Evolutionary conservation across 129 eudicot species (phyloP), one percentile per base, ranked within the genome.

Genomic region (Arctium lappa): DNA sequence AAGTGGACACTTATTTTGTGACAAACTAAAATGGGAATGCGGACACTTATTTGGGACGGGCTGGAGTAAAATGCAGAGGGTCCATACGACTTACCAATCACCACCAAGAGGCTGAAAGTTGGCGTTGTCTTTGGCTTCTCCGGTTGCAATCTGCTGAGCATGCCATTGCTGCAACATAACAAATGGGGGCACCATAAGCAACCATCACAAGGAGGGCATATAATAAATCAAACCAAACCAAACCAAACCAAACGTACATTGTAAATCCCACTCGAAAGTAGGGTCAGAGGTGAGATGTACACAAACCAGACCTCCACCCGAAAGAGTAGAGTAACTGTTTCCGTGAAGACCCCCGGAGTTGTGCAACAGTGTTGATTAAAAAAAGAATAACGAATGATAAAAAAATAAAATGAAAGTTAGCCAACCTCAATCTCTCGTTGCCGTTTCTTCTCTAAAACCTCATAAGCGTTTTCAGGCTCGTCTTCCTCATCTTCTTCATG

Each of bases 91-190:
- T 66, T 89, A 95, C 99, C 99, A 95, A 87, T 95, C 99, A 85
- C 99, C 95, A 69, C 98, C 97, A 72, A 95, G 89, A 18, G 99
- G 99, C 91, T 95, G 99, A 85, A 95, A 95, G 86, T 95, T 95
- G 69, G 98, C 98, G 81, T 93, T 91, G 75, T 93, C 95, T 85
- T 88, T 95, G 48, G 99, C 98, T 86, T 91, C 99, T 63, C 98
- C 99, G 66, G 94, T 89, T 40, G 98, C 95, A 78, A 95, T 93
- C 80, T 95, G 99, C 79, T 91, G 91, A 40, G 97, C 95, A 79
- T 86, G 93, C 99, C 98, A 95, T 86, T 91, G 92, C 99, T 95
- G 89, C 77, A 77, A 75, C 7, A 63, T 15, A 73, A 68, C 12
- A 77, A 31, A 33, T 1, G 22, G 34, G 34, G 81, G 66, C 18